A percentile compares a stretch with the other conserved stretches of the same genome.
Evolutionary conservation across 2,329 filamentous ascomycete species (phyloP).

Genomic region (Neospermospora avenae): DNA sequence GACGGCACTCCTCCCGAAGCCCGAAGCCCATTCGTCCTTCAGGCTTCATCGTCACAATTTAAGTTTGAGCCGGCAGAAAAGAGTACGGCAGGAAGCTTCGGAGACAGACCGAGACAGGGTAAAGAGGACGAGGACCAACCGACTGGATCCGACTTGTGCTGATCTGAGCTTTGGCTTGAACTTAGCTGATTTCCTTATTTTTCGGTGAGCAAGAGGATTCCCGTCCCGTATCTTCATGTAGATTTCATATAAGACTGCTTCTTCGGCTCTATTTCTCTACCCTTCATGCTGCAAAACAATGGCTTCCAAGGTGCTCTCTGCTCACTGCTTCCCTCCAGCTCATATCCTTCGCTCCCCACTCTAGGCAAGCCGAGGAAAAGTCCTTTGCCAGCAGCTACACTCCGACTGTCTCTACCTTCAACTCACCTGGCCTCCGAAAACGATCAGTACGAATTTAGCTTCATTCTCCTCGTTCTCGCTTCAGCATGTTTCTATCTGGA

Average conservation of each 20-base stretch:
- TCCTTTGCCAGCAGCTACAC: neutral
- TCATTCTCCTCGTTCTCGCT: neutral
- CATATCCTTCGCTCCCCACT: neutral
- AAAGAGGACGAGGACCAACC: neutral
- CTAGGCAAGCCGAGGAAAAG: neutral
- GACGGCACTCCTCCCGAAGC: neutral
- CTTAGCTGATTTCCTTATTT: neutral
- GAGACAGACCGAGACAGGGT: neutral
- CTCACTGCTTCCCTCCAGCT: neutral
- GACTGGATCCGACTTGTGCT: neutral
- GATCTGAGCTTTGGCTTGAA: slow-evolving; percentile 1
- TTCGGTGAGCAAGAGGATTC: neutral
- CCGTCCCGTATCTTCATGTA: neutral
- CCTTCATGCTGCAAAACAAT: neutral
- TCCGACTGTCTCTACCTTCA: neutral
- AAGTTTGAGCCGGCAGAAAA: neutral
- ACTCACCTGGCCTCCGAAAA: neutral
- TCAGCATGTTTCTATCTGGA: neutral
- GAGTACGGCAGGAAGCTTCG: neutral
- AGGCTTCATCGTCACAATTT: neutral
- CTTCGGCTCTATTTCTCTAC: neutral
- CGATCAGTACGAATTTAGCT: neutral
- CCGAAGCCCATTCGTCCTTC: slow-evolving; percentile 1
- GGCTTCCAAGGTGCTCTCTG: neutral
- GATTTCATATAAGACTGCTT: neutral